Evolutionary conservation across 345 rosid genomes (phyloP), one percentile per base, ranked within the genome.

Genomic region (Corchorus olitorius): DNA sequence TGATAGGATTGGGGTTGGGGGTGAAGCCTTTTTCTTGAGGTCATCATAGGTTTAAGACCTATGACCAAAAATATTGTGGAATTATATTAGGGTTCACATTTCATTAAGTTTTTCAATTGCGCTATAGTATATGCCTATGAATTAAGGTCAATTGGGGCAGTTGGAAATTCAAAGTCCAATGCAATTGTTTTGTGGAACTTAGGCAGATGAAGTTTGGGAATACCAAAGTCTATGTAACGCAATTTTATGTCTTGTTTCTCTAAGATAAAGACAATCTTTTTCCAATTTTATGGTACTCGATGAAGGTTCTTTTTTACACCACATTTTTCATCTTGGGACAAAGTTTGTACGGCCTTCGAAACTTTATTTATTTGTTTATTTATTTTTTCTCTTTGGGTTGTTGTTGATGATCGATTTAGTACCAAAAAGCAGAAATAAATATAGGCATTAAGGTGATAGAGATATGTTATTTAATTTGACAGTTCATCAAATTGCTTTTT

Each of bases 151-250:
- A 19, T 50, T 70, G 37, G 64, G 59, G 70, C 45, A 22, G 59
- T 43, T 70, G 75, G 19, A 70, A 27, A 8, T 19, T 50, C 71
- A 15, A 70, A 61, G 10, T 37, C 27, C 63, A 60, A 77, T 37
- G 69, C 75, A 45, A 65, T 5, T 35, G 4, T 11, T 53, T 39
- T 43, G 34, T 16, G 35, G n/a, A 8, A 74, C 22, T 27, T 34
- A 17, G 60, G 61, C 4, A 10, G 34, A 45, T 46, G 34, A 7
- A 37, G 17, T 46, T 27, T 6, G 46, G n/a, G 35, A 67, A 41
- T 48, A 45, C 52, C 72, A 48, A 68, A 16, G 22, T n/a, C 22
- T 15, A 53, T 52, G 8, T 27, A 5, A 60, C 64, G 13, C 27
- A 22, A 60, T 4, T 60, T 60, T 60, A 56, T 56, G 16, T 20